These are phyloP conservation scores for Aphanoascus verrucosus DNA, from an alignment of 2,329 filamentous ascomycete genomes.

Conservation along the genomic window DNA sequence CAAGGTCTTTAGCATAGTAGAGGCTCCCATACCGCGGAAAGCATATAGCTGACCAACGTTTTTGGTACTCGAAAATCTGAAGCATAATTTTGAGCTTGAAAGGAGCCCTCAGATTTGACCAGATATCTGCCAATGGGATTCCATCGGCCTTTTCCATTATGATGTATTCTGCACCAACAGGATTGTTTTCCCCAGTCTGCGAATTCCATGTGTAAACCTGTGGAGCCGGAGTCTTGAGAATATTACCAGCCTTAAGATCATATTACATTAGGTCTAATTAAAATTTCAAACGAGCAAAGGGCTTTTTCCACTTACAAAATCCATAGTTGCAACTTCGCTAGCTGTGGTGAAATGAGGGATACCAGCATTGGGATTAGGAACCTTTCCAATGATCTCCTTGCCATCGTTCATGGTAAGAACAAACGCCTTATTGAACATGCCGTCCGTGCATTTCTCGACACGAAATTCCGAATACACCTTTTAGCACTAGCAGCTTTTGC, in stretches of 20 bases:
- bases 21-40: slow-evolving; percentile 23
- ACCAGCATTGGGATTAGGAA: slow-evolving; percentile 13
- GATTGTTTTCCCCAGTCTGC: neutral
- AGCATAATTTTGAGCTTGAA: slow-evolving; percentile 21
- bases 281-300: too few species aligned
- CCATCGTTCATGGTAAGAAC: slow-evolving; percentile 16
- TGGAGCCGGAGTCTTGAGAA: slow-evolving; percentile 7
- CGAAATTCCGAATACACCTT: slow-evolving; percentile 23
- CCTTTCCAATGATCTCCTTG: slow-evolving; percentile 10
- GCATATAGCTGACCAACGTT: slow-evolving; percentile 23
- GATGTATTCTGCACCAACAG: slow-evolving; percentile 12
- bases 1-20: slow-evolving; percentile 18
- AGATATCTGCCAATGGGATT: slow-evolving; percentile 23
- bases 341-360: slow-evolving; percentile 13
- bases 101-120: slow-evolving; percentile 23
- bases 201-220: slow-evolving; percentile 10
- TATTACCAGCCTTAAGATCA: neutral
- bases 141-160: slow-evolving; percentile 23
- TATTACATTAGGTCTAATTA: neutral
- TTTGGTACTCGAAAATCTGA: slow-evolving; percentile 24
- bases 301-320: slow-evolving; percentile 1
- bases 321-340: slow-evolving; percentile 21
- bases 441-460: slow-evolving; percentile 20
- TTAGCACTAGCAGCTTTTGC: slow-evolving; percentile 22
- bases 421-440: slow-evolving; percentile 18